A percentile compares a stretch with the other conserved stretches of the same genome.
Conservation (phyloP, 2,329 filamentous ascomycete species). For the Nakataea oryzae region DNA sequence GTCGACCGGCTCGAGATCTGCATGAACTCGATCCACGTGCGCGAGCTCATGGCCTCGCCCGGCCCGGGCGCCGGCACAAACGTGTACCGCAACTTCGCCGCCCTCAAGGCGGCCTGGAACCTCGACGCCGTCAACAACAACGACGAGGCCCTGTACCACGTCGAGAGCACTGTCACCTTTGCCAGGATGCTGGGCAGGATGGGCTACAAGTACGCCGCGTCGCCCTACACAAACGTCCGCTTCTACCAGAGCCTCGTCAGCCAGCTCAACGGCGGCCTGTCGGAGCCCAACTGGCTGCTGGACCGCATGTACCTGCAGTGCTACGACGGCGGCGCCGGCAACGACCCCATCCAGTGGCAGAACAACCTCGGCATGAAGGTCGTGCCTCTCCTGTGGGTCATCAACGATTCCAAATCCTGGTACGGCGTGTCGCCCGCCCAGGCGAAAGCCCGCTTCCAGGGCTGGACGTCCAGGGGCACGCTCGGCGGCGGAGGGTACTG, state of each 20-base stretch:
- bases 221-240: constrained; percentile 27
- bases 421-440: constrained; percentile 25
- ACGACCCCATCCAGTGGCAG: constrained; percentile 27
- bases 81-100: constrained; percentile 27
- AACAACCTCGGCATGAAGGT: constrained; percentile 25
- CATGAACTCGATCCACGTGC: constrained; percentile 30
- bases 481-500: constrained; percentile 31
- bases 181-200: constrained; percentile 27
- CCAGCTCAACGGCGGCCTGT: constrained; percentile 18
- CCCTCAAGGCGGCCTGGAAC: constrained; percentile 27
- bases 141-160: constrained; percentile 32
- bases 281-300: constrained; percentile 17
- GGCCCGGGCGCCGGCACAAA: constrained; percentile 21
- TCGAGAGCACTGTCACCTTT: constrained; percentile 28
- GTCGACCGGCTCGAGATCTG: constrained; percentile 29
- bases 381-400: constrained; percentile 32
- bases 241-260: constrained; percentile 24
- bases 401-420: constrained; percentile 32
- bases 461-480: constrained; percentile 18
- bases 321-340: constrained; percentile 31
- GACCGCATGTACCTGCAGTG: constrained; percentile 32
- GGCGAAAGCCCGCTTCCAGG: constrained; percentile 21
- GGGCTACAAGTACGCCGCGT: constrained; percentile 31
- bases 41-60: constrained; percentile 22
- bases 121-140: constrained; percentile 36